These are phyloP conservation scores for Mycena polygramma DNA, from an alignment of 768 basidiomycete species.

Conservation along the genomic window DNA sequence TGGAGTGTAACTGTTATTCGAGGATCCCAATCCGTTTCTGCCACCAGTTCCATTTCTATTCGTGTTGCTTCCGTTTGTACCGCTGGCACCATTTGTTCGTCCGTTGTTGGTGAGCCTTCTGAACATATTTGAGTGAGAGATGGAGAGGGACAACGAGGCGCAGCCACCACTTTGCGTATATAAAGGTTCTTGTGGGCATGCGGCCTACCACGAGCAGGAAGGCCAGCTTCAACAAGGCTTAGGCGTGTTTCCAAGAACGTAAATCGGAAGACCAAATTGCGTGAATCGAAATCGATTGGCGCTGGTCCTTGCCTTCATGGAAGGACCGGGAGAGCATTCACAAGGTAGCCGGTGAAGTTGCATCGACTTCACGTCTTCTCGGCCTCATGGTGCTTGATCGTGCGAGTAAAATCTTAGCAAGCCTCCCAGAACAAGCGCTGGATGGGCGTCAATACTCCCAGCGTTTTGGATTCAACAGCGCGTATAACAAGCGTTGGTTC, in stretches of 20 bases:
- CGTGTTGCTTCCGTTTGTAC: constrained; percentile 1
- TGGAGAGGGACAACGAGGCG: not conserved
- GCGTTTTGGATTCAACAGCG: too few species aligned
- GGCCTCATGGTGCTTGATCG: too few species aligned
- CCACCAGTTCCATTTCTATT: not conserved
- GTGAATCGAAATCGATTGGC: too few species aligned
- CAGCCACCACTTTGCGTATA: not conserved
- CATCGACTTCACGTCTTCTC: too few species aligned
- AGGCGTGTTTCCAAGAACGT: not conserved
- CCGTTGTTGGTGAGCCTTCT: not conserved
- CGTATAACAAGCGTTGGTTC: too few species aligned
- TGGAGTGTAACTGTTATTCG: too few species aligned
- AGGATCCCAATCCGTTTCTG: not conserved
- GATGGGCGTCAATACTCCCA: too few species aligned
- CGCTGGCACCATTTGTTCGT: not conserved
- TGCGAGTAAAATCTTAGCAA: too few species aligned
- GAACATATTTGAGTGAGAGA: constrained; percentile 9
- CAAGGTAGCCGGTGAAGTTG: too few species aligned
- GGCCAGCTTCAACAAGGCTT: not conserved
- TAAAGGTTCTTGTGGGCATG: constrained; percentile 3
- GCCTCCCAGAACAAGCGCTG: too few species aligned
- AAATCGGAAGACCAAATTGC: not conserved
- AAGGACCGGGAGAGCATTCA: too few species aligned
- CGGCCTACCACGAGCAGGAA: constrained; percentile 8
- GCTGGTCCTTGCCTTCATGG: too few species aligned